phyloP scores from a whole-genome alignment of 106 monocot species.

The Posidonia australis region DNA sequence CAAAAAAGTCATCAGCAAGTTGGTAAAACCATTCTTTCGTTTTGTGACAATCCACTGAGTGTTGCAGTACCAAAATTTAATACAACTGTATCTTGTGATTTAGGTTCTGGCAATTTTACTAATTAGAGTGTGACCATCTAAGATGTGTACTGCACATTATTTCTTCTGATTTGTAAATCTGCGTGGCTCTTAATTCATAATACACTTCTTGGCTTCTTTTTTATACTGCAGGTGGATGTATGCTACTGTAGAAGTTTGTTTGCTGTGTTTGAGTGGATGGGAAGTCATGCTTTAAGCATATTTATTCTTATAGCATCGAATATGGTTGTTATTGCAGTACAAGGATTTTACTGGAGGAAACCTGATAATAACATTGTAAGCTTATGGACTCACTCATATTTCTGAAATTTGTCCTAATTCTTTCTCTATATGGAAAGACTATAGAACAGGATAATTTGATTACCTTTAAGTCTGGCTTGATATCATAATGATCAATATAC shows the following conservation, averaged over 20 bases:
- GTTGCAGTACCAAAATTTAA: neutral
- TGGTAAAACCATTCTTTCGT: neutral
- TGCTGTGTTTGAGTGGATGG: slow-evolving; percentile 59
- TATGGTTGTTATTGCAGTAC: slow-evolving; percentile 48
- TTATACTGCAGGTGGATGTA: slow-evolving; percentile 47
- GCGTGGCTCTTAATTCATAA: neutral
- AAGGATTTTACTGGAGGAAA: slow-evolving; percentile 86
- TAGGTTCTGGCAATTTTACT: too few relatives aligned
- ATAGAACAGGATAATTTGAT: too few relatives aligned
- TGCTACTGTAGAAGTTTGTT: slow-evolving; percentile 21
- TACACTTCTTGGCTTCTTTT: neutral
- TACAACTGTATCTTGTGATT: too few relatives aligned
- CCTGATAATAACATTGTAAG: slow-evolving; percentile 85
- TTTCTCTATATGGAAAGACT: neutral
- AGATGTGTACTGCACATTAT: too few relatives aligned
- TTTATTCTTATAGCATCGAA: slow-evolving; percentile 77
- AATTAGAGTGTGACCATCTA: too few relatives aligned
- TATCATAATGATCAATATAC: too few relatives aligned
- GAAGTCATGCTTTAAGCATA: slow-evolving; percentile 71
- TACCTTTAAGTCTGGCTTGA: too few relatives aligned
- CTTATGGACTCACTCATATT: neutral
- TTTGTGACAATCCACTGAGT: neutral
- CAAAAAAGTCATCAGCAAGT: neutral
- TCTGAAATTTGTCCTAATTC: neutral
- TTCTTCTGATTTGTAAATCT: neutral